These are phyloP conservation scores for Suzukiozyma palmioleophila DNA, from an alignment of 1,139 yeast genomes.

Conservation along the genomic window DNA sequence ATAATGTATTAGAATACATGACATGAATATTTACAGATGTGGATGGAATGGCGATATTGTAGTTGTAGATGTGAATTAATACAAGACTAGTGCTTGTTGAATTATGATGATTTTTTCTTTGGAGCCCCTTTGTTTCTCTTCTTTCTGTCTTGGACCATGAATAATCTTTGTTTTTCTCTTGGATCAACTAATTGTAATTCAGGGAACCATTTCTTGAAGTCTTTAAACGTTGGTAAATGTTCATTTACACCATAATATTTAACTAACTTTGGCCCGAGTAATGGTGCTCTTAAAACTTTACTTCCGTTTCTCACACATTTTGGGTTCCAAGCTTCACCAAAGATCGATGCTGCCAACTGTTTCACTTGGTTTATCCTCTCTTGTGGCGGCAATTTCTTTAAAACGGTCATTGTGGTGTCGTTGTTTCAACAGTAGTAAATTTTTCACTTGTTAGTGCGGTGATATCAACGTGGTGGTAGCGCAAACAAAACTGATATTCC, in stretches of 20 bases:
- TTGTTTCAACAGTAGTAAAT: not conserved
- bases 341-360: slow-evolving; percentile 28
- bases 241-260: slow-evolving; percentile 76
- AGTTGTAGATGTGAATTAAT: too few relatives aligned
- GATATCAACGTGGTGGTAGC: not conserved
- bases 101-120: slow-evolving; percentile 48
- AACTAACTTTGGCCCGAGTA: slow-evolving; percentile 70
- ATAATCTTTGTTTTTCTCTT: slow-evolving; percentile 64
- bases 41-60: not conserved
- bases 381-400: slow-evolving; percentile 22
- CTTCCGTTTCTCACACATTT: slow-evolving; percentile 67
- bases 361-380: slow-evolving; percentile 27
- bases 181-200: slow-evolving; percentile 66
- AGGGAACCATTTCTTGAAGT: slow-evolving; percentile 52
- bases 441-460: not conserved
- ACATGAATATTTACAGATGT: not conserved
- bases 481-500: not conserved
- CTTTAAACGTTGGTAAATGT: slow-evolving; percentile 56
- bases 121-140: slow-evolving; percentile 95
- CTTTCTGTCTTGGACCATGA: slow-evolving; percentile 64
- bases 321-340: slow-evolving; percentile 54
- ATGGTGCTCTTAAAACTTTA: slow-evolving; percentile 65
- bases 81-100: too few relatives aligned
- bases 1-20: slow-evolving; percentile 1
- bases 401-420: slow-evolving; percentile 10